phyloP scores from a whole-genome alignment of 1,284 basidiomycete genomes.

The Amylostereum areolatum region DNA sequence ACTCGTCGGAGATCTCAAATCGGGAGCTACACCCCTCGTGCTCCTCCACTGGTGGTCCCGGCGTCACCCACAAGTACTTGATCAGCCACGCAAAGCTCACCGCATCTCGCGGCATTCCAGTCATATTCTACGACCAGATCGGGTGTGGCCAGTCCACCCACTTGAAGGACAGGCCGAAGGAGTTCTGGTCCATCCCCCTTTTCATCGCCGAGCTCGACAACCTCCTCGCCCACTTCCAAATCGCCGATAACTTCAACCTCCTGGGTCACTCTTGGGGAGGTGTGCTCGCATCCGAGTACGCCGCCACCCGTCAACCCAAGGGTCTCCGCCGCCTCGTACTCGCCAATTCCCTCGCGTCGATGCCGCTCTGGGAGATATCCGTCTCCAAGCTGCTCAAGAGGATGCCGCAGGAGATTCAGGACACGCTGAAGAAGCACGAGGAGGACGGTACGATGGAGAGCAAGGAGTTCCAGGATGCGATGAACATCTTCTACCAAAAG shows the following conservation, averaged over 20 bases:
- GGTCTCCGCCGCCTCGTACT: slow-evolving; percentile 32
- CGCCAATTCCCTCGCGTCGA: slow-evolving; percentile 20
- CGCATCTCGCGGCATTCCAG: slow-evolving; percentile 20
- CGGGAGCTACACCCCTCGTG: slow-evolving; percentile 24
- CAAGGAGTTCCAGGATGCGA: slow-evolving; percentile 15
- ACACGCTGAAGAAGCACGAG: slow-evolving; percentile 9
- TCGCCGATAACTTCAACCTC: slow-evolving; percentile 32
- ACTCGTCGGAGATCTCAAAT: slow-evolving; percentile 16
- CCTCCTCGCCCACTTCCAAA: slow-evolving; percentile 31
- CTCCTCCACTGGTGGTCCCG: slow-evolving; percentile 37
- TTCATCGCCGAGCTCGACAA: slow-evolving; percentile 47
- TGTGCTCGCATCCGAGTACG: slow-evolving; percentile 29
- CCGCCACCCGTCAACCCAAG: slow-evolving; percentile 20
- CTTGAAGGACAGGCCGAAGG: slow-evolving; percentile 24
- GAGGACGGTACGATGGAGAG: slow-evolving; percentile 15
- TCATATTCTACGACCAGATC: slow-evolving; percentile 45
- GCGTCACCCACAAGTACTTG: slow-evolving; percentile 32
- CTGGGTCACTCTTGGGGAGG: slow-evolving; percentile 42
- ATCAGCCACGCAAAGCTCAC: slow-evolving; percentile 23
- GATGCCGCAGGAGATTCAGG: slow-evolving; percentile 21
- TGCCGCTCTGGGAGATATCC: slow-evolving; percentile 18
- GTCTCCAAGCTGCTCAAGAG: slow-evolving; percentile 14
- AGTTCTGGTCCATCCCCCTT: slow-evolving; percentile 42
- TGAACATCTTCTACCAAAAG: slow-evolving; percentile 17
- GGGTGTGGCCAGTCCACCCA: slow-evolving; percentile 39